Percentiles rank a stretch among this genome's conserved stretches.
Evolutionary conservation across 495 filamentous ascomycete species (phyloP).

Genomic region (Penicillium bovifimosum): DNA sequence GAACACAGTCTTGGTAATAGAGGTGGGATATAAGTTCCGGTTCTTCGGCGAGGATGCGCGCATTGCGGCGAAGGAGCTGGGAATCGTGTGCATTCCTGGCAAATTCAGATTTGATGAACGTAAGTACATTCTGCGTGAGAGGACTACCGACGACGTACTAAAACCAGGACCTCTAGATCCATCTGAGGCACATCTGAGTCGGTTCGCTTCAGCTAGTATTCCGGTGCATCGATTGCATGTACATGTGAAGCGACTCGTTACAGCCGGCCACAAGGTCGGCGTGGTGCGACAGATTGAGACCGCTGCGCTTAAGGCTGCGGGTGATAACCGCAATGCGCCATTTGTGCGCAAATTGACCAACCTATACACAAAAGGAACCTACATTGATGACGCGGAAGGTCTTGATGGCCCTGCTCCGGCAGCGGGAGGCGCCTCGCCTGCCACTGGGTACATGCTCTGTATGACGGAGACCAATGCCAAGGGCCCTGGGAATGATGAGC

Average conservation of each 20-base stretch:
- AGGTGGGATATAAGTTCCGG: slow-evolving; percentile 96
- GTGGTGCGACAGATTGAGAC: slow-evolving; percentile 97
- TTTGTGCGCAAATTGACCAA: slow-evolving; percentile 93
- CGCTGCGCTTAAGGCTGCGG: slow-evolving; percentile 92
- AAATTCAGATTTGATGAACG: slow-evolving; percentile 93
- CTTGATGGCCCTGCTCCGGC: slow-evolving; percentile 50
- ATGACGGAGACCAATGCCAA: slow-evolving; percentile 84
- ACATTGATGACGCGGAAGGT: slow-evolving; percentile 90
- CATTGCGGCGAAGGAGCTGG: slow-evolving; percentile 81
- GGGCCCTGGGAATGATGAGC: slow-evolving; percentile 86
- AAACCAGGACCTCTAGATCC: slow-evolving; percentile 43
- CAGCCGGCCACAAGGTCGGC: slow-evolving; percentile 91
- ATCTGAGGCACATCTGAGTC: slow-evolving; percentile 87
- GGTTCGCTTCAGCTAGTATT: slow-evolving; percentile 94
- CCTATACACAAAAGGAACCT: slow-evolving; percentile 96
- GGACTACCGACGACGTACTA: slow-evolving; percentile 2
- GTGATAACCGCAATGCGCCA: slow-evolving; percentile 88
- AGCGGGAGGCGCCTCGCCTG: slow-evolving; percentile 53
- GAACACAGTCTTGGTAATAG: slow-evolving; percentile 82
- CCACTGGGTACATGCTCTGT: slow-evolving; percentile 88
- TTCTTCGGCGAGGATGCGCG: slow-evolving; percentile 98
- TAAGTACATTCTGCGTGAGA: slow-evolving; percentile 27
- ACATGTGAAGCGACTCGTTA: slow-evolving; percentile 88
- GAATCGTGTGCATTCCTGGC: slow-evolving; percentile 94
- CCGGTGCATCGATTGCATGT: slow-evolving; percentile 89